Base-by-base conservation (phyloP, 257 asterid genomes). In the Forsythia suspensa region DNA sequence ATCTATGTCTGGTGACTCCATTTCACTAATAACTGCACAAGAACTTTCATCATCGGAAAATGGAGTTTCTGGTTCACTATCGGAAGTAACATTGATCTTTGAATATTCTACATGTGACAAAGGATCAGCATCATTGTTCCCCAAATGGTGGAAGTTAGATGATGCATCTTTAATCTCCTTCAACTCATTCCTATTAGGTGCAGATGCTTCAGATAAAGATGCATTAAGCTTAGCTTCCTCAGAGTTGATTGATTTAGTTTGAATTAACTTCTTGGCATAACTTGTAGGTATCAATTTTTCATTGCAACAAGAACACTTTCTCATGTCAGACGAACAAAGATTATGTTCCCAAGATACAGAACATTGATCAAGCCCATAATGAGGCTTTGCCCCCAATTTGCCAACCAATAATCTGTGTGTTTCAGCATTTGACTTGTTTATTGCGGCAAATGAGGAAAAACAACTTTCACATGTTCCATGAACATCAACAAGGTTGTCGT, bases 391-490 rank as follows among this genome's bases (percentile, higher is more conserved):
- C 57, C 89, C 90, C 46, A 88, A 76, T 81, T 91, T 89, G 6
- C 87, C 89, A 0, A 82, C 88, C 34, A 89, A 79, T 69, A 85
- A 77, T 74, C 90, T 82, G 71, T 85, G 84, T 69, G 86, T 80
- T 76, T 89, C 91, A 15, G 90, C 80, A 84, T 85, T 85, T 61
- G 89, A 86, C 85, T 86, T 88, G 78, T 89, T 85, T 48, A 80
- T 46, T 10, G 87, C 72, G 71, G 87, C 88, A 59, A 86, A 90
- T 8, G 97, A 87, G 82, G 79, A 88, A 70, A 88, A 86, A 80
- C 97, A 90, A 79, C 51, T 88, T 59, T 92, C 94, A 59, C 95
- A 89, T 29, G 84, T 82, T 57, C 81, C 85, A 65, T 80, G 96
- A 79, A 84, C 90, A 85, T 93, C 90, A 70, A 83, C 92, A 43